These are phyloP conservation scores for Blastobotrys indianensis DNA, from an alignment of 1,139 yeast species.

Conservation along the genomic window DNA sequence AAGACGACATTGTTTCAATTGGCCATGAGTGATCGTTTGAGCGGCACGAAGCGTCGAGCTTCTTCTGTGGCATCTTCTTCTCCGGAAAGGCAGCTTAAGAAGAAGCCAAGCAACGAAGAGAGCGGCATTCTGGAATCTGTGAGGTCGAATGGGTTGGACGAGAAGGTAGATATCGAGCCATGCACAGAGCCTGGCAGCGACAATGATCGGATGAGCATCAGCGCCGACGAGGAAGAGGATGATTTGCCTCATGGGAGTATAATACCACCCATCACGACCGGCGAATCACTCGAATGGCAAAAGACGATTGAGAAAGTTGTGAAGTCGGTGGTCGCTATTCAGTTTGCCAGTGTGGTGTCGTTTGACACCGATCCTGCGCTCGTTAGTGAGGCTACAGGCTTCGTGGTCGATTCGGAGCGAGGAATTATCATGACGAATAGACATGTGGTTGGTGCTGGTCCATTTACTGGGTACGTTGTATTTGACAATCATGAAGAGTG, in stretches of 20 bases:
- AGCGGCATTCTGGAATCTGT: background rate
- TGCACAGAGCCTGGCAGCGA: constrained; percentile 8
- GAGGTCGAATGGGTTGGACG: constrained; percentile 2
- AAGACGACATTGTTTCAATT: background rate
- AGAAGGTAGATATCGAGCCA: constrained; percentile 11
- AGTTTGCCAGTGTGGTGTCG: constrained; percentile 77
- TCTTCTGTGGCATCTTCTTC: constrained; percentile 16
- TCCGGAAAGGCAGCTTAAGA: constrained; percentile 9
- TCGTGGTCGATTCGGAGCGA: constrained; percentile 76
- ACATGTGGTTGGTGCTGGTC: constrained; percentile 94
- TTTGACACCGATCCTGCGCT: constrained; percentile 82
- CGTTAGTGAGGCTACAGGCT: constrained; percentile 90
- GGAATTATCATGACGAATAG: constrained; percentile 88
- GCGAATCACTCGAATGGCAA: constrained; percentile 54
- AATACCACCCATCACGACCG: constrained; percentile 5
- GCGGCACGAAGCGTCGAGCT: constrained; percentile 14
- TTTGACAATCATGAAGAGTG: constrained; percentile 95
- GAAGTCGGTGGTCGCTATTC: constrained; percentile 80
- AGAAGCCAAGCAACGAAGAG: background rate
- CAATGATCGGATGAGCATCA: constrained; percentile 3
- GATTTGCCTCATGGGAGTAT: constrained; percentile 1
- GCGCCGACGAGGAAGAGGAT: constrained; percentile 7
- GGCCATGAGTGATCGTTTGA: constrained; percentile 9
- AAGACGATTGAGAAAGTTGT: constrained; percentile 77
- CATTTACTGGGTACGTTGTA: constrained; percentile 83